phyloP scores from a whole-genome alignment of 2,329 filamentous ascomycete species.

The Cordyceps cicadae region DNA sequence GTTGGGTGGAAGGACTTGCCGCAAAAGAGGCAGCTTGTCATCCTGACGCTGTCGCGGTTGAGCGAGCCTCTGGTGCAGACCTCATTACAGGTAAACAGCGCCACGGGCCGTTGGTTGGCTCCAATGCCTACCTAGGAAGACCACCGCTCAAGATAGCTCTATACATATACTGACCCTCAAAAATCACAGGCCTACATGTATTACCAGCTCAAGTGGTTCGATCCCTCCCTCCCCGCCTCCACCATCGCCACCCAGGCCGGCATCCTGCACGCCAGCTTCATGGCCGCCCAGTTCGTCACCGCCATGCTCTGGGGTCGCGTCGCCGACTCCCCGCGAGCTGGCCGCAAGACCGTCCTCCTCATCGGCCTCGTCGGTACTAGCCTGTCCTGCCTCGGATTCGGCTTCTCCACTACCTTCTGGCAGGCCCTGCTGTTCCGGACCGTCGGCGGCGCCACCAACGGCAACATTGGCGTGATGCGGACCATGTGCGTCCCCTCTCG shows the following conservation, averaged over 20 bases:
- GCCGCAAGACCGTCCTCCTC: constrained; percentile 69
- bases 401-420: constrained; percentile 55
- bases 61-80: constrained; percentile 79
- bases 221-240: constrained; percentile 44
- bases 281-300: constrained; percentile 72
- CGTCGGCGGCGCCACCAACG: constrained; percentile 62
- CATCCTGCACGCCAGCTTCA: constrained; percentile 70
- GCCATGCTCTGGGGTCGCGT: constrained; percentile 75
- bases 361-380: constrained; percentile 63
- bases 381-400: constrained; percentile 45
- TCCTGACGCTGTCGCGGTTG: constrained; percentile 69
- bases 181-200: constrained; percentile 67
- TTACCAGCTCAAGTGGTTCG: constrained; percentile 78
- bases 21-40: constrained; percentile 65
- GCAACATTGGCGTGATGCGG: constrained; percentile 65
- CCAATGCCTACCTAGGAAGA: neutral
- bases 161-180: neutral
- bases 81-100: constrained; percentile 43
- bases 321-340: constrained; percentile 53
- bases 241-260: constrained; percentile 71
- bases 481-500: constrained; percentile 47
- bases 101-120: neutral
- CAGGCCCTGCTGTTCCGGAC: constrained; percentile 67
- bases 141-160: neutral
- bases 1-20: constrained; percentile 61